These are phyloP conservation scores for Verbena officinalis DNA, from an alignment of 257 asterid species.

Conservation along the genomic window DNA sequence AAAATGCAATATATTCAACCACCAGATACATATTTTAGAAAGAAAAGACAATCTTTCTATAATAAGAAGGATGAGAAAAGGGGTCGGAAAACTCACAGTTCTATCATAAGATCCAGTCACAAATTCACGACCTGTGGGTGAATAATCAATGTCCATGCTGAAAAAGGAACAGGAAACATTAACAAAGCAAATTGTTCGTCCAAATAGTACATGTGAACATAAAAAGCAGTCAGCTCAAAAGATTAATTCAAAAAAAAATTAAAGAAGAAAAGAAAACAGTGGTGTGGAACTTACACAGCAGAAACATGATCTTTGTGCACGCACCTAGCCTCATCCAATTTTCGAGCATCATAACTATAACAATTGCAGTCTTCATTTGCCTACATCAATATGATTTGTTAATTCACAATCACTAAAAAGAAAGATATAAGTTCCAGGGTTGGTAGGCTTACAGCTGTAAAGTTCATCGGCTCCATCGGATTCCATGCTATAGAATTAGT, in stretches of 20 bases:
- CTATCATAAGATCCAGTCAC: conserved; percentile 98
- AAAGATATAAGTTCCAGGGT: conserved; percentile 16
- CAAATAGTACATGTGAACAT: conserved; percentile 8
- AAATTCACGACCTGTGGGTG: conserved; percentile 98
- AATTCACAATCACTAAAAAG: conserved; percentile 2
- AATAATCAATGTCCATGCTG: conserved; percentile 97
- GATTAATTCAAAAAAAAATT: conserved; percentile 19
- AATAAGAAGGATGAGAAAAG: not conserved
- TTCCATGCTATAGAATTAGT: conserved; percentile 94
- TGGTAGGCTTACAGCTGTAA: conserved; percentile 80
- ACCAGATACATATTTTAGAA: not conserved
- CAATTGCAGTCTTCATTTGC: conserved; percentile 96
- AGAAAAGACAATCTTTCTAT: not conserved
- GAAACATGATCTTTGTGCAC: conserved; percentile 95
- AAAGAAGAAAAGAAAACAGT: not conserved
- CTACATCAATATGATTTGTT: conserved; percentile 39
- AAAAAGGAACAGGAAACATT: conserved; percentile 31
- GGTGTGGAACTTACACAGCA: conserved; percentile 70
- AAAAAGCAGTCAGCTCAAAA: not conserved
- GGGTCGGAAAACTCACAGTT: conserved; percentile 60
- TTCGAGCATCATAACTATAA: conserved; percentile 88
- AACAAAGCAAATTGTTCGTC: not conserved
- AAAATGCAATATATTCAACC: conserved; percentile 27
- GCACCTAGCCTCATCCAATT: conserved; percentile 78
- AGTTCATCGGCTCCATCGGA: conserved; percentile 99